Base-by-base conservation (phyloP, 305 asterid species). In the Coffea humblotiana region DNA sequence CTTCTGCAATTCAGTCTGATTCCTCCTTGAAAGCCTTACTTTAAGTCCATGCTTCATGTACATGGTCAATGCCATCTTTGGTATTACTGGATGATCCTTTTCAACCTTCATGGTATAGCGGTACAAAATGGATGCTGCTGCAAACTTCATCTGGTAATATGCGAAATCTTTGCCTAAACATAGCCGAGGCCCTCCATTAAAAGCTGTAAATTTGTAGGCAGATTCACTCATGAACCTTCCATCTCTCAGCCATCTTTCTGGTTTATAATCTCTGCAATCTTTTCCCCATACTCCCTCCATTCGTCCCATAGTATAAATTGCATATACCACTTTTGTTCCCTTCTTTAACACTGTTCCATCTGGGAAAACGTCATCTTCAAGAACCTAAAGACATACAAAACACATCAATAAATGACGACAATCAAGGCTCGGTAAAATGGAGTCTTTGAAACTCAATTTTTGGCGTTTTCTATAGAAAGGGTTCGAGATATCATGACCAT, bases 151-250 rank as follows among this genome's bases (percentile, higher is more conserved):
- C 54, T 95, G 99, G 72, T 95, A 93, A 77, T 95, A 95, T 8
- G 99, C 99, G 32, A 95, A 95, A 70, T 95, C 99, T 80, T 92
- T 94, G 72, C 99, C 99, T 61, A 95, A 83, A 81, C 99, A 95
- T 21, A 95, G 94, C 37, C 99, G 85, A 2, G 99, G 99, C 10
- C 99, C 99, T 47, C 97, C 99, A 49, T 95, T 95, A 86, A 95
- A 95, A 2, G 99, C 99, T 0, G 98, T 85, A 86, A 95, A 95
- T 84, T 92, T 92, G 89, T 95, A 95, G 54, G 98, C 98, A 7
- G 98, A 90, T 83, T 93, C 99, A 77, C 97, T 92, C 88, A 83
- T 85, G 91, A 88, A 93, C 49, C 94, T 90, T 10, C 93, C 87
- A 74, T 92, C 94, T 49, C 91, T 88, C 21, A 95, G 78, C 99